Conservation (phyloP, 768 basidiomycete genomes). For the Rhodosporidiobolus odoratus region DNA sequence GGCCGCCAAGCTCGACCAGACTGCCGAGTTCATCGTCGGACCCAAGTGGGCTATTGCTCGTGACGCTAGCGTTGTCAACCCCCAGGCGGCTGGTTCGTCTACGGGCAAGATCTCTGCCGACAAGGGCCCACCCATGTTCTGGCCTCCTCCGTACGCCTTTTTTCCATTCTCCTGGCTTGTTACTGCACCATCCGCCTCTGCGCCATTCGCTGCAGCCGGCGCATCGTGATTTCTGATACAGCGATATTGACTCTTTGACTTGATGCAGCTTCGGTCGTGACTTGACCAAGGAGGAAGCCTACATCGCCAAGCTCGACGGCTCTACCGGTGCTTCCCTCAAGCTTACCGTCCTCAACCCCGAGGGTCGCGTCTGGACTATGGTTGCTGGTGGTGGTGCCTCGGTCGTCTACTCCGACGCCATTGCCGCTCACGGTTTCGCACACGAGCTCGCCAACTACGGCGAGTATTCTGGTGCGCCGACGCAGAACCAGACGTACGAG, state of each 20-base stretch:
- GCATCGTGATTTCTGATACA: too few species aligned
- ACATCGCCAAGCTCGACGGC: constrained; percentile 95
- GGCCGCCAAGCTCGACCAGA: constrained; percentile 99
- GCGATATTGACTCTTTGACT: constrained; percentile 53
- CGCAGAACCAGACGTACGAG: constrained; percentile 97
- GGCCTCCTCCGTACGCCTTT: constrained; percentile 43
- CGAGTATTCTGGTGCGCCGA: constrained; percentile 97
- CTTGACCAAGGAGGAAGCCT: constrained; percentile 97
- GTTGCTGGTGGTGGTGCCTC: constrained; percentile 92
- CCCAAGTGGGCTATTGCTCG: constrained; percentile 98
- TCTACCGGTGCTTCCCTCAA: constrained; percentile 98
- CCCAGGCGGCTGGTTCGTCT: constrained; percentile 50
- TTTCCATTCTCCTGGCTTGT: constrained; percentile 53
- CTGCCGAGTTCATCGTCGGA: constrained; percentile 94
- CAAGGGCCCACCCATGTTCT: constrained; percentile 91
- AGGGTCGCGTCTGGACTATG: constrained; percentile 99
- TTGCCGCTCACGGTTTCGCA: constrained; percentile 87
- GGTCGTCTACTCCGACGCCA: constrained; percentile 68
- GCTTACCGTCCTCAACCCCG: constrained; percentile 88
- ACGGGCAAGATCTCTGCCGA: constrained; percentile 64
- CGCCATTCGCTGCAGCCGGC: too few species aligned
- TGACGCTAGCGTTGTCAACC: constrained; percentile 71
- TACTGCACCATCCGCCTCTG: too few species aligned
- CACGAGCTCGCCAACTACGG: constrained; percentile 99
- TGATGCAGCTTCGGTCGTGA: constrained; percentile 79